Percentiles rank a stretch among this genome's conserved stretches.
These are phyloP conservation scores for Galerina sulciceps DNA, from an alignment of 768 basidiomycete species.

Conservation along the genomic window DNA sequence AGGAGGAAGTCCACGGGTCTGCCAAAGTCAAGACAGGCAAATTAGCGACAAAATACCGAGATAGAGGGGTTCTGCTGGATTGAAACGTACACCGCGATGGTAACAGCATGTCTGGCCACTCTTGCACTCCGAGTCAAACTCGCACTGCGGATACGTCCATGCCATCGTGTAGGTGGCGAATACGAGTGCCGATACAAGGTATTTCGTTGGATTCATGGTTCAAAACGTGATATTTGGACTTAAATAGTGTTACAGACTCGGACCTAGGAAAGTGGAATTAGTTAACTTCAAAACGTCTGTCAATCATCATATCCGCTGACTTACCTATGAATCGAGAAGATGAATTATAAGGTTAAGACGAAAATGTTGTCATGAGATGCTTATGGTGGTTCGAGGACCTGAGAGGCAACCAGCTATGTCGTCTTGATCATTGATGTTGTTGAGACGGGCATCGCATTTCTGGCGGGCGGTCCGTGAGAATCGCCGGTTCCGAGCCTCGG, in stretches of 20 bases:
- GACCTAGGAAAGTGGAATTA: background rate
- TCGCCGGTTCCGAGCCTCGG: too few relatives aligned
- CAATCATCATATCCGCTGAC: background rate
- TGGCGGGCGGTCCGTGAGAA: too few relatives aligned
- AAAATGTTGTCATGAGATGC: background rate
- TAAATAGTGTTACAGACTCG: background rate
- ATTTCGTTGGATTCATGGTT: conserved; percentile 9
- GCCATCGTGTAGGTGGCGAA: conserved; percentile 3
- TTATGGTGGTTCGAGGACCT: too few relatives aligned
- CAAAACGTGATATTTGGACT: background rate
- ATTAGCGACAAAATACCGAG: background rate
- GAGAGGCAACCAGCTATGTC: too few relatives aligned
- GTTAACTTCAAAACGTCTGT: background rate
- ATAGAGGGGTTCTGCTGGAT: background rate
- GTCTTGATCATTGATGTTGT: background rate
- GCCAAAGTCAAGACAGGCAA: background rate
- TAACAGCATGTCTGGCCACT: conserved; percentile 13
- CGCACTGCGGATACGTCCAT: conserved; percentile 17
- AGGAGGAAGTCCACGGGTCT: conserved; percentile 17
- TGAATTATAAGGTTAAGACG: background rate
- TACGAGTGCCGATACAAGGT: conserved; percentile 5
- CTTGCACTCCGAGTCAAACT: conserved; percentile 9
- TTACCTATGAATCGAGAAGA: background rate
- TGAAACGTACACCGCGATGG: conserved; percentile 14
- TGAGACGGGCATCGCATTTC: background rate